These are phyloP conservation scores for Nyctanthes arbortristis DNA, from an alignment of 257 asterid species.

Conservation along the genomic window DNA sequence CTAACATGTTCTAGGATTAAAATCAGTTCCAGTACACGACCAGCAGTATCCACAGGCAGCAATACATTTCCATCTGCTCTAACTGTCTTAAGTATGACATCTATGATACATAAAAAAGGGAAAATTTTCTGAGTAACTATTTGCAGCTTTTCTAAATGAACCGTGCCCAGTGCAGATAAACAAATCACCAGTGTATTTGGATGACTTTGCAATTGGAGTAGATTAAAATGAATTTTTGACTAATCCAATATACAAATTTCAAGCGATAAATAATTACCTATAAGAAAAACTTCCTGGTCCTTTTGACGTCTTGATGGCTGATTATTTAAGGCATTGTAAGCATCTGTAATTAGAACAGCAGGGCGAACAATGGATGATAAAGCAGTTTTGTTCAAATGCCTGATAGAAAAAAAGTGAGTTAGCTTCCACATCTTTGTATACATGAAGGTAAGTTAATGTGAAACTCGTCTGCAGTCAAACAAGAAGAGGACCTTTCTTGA, in stretches of 20 bases:
- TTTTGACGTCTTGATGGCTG: conserved; percentile 94
- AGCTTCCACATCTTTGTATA: conserved; percentile 22
- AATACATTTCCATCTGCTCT: conserved; percentile 81
- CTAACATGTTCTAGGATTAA: conserved; percentile 85
- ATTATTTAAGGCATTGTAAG: conserved; percentile 87
- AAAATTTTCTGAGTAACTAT: conserved; percentile 6
- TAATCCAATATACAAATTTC: conserved; percentile 16
- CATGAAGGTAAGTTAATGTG: conserved; percentile 24
- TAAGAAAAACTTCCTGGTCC: conserved; percentile 93
- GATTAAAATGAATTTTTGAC: neutral
- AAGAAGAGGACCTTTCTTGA: conserved; percentile 74
- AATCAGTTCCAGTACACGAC: conserved; percentile 92
- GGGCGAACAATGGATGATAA: conserved; percentile 98
- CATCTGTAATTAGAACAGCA: conserved; percentile 91
- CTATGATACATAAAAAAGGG: conserved; percentile 40
- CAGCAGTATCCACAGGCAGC: conserved; percentile 95
- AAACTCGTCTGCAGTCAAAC: conserved; percentile 21
- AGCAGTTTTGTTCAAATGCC: conserved; percentile 94
- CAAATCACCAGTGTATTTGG: conserved; percentile 4
- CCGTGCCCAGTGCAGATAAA: conserved; percentile 6
- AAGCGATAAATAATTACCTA: conserved; percentile 50
- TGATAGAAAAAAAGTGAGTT: conserved; percentile 42
- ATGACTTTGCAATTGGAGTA: conserved; percentile 16
- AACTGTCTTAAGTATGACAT: conserved; percentile 65
- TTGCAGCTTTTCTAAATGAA: neutral